Conservation (phyloP, 2,329 filamentous ascomycete genomes). For the Colletotrichum sansevieriae region DNA sequence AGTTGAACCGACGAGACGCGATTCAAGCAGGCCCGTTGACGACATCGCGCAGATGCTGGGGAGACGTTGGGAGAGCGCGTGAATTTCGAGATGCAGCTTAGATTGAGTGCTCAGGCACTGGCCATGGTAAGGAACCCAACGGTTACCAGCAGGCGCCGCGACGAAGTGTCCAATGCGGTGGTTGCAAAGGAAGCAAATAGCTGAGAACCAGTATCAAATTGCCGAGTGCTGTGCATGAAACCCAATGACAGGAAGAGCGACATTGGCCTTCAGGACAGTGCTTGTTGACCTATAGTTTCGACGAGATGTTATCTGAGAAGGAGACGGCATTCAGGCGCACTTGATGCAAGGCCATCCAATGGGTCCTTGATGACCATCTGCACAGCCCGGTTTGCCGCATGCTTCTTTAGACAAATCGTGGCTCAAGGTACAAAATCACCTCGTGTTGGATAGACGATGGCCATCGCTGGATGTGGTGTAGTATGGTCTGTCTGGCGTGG, state of each 20-base stretch:
- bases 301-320: conserved; percentile 14
- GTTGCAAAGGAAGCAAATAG: conserved; percentile 19
- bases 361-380: conserved; percentile 8
- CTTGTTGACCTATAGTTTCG: conserved; percentile 9
- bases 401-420: conserved; percentile 22
- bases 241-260: conserved; percentile 12
- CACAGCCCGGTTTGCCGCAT: conserved; percentile 19
- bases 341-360: conserved; percentile 26
- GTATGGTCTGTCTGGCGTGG: conserved; percentile 13
- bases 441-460: neutral
- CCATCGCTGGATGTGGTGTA: conserved; percentile 4
- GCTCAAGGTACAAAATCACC: conserved; percentile 29
- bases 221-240: conserved; percentile 32
- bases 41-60: conserved; percentile 28
- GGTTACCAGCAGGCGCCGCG: neutral
- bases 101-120: conserved; percentile 12
- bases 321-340: conserved; percentile 12
- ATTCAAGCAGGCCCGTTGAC: too few relatives aligned
- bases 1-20: conserved; percentile 20
- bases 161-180: conserved; percentile 6
- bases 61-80: too few relatives aligned
- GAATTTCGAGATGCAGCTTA: too few relatives aligned
- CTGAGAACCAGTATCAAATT: conserved; percentile 16
- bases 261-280: conserved; percentile 10
- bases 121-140: neutral